A percentile compares a stretch with the other conserved stretches of the same genome.
These are phyloP conservation scores for Ambrosiella xylebori DNA, from an alignment of 2,329 filamentous ascomycete species.

Conservation along the genomic window DNA sequence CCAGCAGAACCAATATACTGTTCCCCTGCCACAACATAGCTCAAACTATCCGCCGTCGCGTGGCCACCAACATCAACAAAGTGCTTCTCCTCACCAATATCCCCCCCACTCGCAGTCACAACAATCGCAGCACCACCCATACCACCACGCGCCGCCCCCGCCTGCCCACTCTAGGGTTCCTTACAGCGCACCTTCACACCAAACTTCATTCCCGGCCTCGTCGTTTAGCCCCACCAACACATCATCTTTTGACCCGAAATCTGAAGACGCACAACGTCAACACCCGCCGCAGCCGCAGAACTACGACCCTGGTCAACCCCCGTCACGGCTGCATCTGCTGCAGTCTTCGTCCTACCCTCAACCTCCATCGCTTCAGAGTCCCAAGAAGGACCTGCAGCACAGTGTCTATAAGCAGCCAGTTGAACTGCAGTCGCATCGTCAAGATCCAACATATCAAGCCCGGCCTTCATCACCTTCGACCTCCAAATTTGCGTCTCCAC, in stretches of 20 bases:
- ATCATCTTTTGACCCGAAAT: constrained; percentile 6
- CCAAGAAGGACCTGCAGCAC: too few relatives aligned
- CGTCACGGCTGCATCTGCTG: background rate
- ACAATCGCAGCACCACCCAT: constrained; percentile 3
- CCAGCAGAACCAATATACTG: background rate
- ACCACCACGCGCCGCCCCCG: constrained; percentile 16
- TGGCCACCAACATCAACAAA: background rate
- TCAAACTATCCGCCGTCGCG: background rate
- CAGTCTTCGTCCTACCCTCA: background rate
- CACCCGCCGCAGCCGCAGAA: constrained; percentile 11
- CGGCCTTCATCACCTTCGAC: too few relatives aligned
- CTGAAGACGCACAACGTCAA: background rate
- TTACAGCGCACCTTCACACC: background rate
- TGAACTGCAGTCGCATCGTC: too few relatives aligned
- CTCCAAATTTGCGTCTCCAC: too few relatives aligned
- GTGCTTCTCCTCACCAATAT: background rate
- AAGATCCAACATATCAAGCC: too few relatives aligned
- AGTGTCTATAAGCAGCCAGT: too few relatives aligned
- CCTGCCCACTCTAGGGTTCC: constrained; percentile 11
- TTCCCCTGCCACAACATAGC: background rate
- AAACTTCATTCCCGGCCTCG: background rate
- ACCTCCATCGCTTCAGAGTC: constrained; percentile 2
- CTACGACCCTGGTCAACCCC: constrained; percentile 7
- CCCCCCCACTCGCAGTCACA: constrained; percentile 5
- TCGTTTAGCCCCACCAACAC: background rate